These are phyloP conservation scores for Chloromonas sp. DNA, from an alignment of 163 green algal species.

Conservation along the genomic window DNA sequence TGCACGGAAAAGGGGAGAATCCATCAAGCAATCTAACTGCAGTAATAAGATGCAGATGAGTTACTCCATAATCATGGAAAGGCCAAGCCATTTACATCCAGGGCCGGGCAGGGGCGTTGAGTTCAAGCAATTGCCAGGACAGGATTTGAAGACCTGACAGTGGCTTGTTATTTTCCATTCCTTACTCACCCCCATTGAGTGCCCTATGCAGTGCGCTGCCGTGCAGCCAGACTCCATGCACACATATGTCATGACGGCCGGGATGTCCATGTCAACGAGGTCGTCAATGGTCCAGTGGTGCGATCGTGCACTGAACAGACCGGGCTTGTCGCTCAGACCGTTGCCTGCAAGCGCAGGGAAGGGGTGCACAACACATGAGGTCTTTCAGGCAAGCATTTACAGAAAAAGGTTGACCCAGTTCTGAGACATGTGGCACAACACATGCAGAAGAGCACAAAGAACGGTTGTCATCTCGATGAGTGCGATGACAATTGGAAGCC, in stretches of 20 bases:
- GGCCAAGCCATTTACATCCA: neutral
- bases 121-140: too few species aligned
- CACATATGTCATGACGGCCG: slow-evolving; percentile 21
- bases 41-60: neutral
- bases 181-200: slow-evolving; percentile 15
- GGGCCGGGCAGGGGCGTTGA: too few species aligned
- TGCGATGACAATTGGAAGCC: too few species aligned
- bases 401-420: too few species aligned
- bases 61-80: neutral
- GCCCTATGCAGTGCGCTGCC: slow-evolving; percentile 6
- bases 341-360: slow-evolving; percentile 24
- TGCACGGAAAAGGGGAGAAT: neutral
- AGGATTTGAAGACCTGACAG: too few species aligned
- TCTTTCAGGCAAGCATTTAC: too few species aligned
- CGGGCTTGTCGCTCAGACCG: slow-evolving; percentile 35
- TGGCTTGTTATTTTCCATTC: too few species aligned
- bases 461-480: too few species aligned
- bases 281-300: slow-evolving; percentile 43
- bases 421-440: too few species aligned
- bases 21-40: neutral
- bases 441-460: too few species aligned
- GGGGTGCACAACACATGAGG: too few species aligned
- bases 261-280: slow-evolving; percentile 31
- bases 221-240: neutral
- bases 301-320: slow-evolving; percentile 11